Evolutionary conservation across 331 rosid genomes (phyloP), one percentile per base, ranked within the genome.

Genomic region (Pyracantha coccinea): DNA sequence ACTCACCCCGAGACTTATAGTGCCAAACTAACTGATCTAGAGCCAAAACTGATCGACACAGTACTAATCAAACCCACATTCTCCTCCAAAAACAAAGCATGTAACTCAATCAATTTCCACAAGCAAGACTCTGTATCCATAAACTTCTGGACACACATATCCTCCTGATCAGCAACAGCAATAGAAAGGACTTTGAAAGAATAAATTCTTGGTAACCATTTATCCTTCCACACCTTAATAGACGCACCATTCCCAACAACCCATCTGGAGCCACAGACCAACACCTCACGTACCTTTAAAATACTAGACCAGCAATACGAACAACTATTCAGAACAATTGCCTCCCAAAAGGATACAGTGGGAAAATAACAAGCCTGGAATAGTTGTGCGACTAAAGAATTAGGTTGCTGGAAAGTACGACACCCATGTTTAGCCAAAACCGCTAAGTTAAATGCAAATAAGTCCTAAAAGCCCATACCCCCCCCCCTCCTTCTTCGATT

Each of bases 401-500:
- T 17, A 16, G 1, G 54, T 47, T 16, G 8, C 3, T 47, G 0
- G 54, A 47, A 47, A 47, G 16, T 17, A 47, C 1, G 8, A 8
- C 54, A 5, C 20, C 8, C 1, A 0, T 47, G 8, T 3, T 47
- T 47, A 15, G 54, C 54, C n/a, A 47, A 47, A 47, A 47, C 0
- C 7, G 1, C 8, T 15, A 47, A 47, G 53, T 16, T 16, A 5
- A 2, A 47, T 16, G 8, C 7, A 47, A 47, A 47, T 47, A 47
- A 47, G 8, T 47, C 54, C 8, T 17, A 0, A 47, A 47, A 47
- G n/a, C 8, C 54, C 1, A 47, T 47, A 15, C 8, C n/a, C n/a
- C 19, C 3, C 3, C 1, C 7, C 10, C 1, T 45, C 2, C 0
- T 45, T 4, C 0, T 35, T 45, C 1, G 0, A 7, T 16, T 47